These are phyloP conservation scores for Aspergillus pseudoglaucus DNA, from an alignment of 2,329 filamentous ascomycete genomes.

Conservation along the genomic window DNA sequence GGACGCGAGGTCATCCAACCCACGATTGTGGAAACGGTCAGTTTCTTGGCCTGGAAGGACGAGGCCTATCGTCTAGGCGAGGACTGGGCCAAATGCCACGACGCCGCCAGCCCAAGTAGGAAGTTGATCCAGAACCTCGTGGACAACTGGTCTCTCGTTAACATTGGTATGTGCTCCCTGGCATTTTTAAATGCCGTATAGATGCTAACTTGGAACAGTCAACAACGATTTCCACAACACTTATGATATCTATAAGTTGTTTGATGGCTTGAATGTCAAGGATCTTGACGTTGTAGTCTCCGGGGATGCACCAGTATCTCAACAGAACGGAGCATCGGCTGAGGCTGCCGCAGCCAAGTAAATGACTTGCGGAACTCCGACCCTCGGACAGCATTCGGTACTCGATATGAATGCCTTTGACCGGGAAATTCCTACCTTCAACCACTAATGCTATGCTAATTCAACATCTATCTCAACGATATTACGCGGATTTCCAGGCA, in stretches of 20 bases:
- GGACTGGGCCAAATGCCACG: slow-evolving; percentile 91
- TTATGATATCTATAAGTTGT: slow-evolving; percentile 74
- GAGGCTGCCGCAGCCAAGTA: slow-evolving; percentile 19
- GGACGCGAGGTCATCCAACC: slow-evolving; percentile 99
- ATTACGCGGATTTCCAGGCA: slow-evolving; percentile 14
- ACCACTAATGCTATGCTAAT: slow-evolving; percentile 20
- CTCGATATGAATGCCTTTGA: slow-evolving; percentile 2
- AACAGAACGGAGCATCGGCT: slow-evolving; percentile 12
- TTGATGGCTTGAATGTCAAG: slow-evolving; percentile 59
- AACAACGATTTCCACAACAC: slow-evolving; percentile 95
- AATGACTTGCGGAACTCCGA: slow-evolving; percentile 6
- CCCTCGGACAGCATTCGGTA: slow-evolving; percentile 6
- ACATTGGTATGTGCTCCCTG: slow-evolving; percentile 64
- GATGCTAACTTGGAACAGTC: slow-evolving; percentile 49
- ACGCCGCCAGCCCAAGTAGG: slow-evolving; percentile 67
- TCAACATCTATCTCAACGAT: slow-evolving; percentile 36
- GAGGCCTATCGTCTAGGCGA: slow-evolving; percentile 88
- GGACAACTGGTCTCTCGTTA: slow-evolving; percentile 87
- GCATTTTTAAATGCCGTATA: background rate
- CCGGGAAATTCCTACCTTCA: slow-evolving; percentile 6
- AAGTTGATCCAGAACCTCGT: slow-evolving; percentile 75
- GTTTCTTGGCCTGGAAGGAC: slow-evolving; percentile 97
- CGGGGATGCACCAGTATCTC: slow-evolving; percentile 5
- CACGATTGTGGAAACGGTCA: slow-evolving; percentile 97
- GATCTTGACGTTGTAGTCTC: slow-evolving; percentile 29